phyloP scores from a whole-genome alignment of 2,329 filamentous ascomycete genomes.

The Eurotiales sp. region DNA sequence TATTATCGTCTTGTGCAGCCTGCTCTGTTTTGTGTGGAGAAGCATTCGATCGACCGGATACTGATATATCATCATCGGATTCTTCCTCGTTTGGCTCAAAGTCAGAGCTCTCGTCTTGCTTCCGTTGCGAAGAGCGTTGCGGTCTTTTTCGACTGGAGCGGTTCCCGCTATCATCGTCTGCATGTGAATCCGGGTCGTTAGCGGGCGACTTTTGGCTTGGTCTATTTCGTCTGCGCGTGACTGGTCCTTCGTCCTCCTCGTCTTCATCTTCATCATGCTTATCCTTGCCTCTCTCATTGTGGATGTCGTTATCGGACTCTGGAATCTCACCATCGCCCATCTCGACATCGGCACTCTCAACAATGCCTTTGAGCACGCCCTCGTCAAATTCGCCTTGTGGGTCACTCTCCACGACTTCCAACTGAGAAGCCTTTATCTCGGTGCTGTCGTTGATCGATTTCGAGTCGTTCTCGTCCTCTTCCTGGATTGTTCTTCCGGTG shows the following conservation, averaged over 20 bases:
- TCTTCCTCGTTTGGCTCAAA: conserved; percentile 60
- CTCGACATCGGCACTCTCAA: conserved; percentile 30
- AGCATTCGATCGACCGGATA: conserved; percentile 46
- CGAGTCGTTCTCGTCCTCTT: conserved; percentile 24
- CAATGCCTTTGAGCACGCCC: conserved; percentile 21
- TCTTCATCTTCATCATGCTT: conserved; percentile 45
- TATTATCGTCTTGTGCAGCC: conserved; percentile 46
- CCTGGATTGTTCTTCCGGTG: conserved; percentile 38
- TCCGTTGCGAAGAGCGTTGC: conserved; percentile 42
- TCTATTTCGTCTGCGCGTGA: conserved; percentile 43
- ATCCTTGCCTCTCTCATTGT: conserved; percentile 34
- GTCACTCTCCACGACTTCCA: conserved; percentile 43
- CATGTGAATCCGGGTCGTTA: conserved; percentile 26
- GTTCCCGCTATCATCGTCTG: conserved; percentile 28
- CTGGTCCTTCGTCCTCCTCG: conserved; percentile 54
- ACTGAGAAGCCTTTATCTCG: conserved; percentile 35
- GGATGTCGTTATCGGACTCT: conserved; percentile 39
- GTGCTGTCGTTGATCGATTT: conserved; percentile 45
- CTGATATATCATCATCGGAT: conserved; percentile 52
- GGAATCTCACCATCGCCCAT: conserved; percentile 36
- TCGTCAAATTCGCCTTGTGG: conserved; percentile 32
- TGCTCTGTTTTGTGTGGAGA: conserved; percentile 41
- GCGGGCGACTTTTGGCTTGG: conserved; percentile 17
- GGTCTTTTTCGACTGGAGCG: conserved; percentile 40
- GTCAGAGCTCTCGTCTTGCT: conserved; percentile 58